Percentiles rank a stretch among this genome's conserved stretches.
phyloP scores from a whole-genome alignment of 805 yeast species.

The Candida germanica region DNA sequence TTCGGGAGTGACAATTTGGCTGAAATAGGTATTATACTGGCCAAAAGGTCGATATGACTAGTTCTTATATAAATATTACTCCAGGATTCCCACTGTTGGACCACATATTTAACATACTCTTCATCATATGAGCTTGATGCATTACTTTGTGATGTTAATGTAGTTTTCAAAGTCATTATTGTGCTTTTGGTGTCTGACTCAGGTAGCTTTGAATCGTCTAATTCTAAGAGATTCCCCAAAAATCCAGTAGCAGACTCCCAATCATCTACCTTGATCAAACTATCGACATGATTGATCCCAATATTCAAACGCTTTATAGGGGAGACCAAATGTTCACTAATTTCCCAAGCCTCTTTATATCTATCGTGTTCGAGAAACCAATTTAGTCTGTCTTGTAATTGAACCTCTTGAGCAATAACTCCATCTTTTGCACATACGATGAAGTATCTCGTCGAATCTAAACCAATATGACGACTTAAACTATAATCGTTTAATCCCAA shows the following conservation, averaged over 20 bases:
- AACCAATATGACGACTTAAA: conserved; percentile 51
- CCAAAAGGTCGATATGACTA: conserved; percentile 44
- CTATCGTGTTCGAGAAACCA: conserved; percentile 64
- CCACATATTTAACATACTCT: conserved; percentile 20
- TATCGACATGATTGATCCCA: conserved; percentile 57
- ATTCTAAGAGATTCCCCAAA: conserved; percentile 26
- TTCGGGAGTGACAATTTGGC: conserved; percentile 31
- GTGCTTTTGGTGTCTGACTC: conserved; percentile 33
- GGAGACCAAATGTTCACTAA: conserved; percentile 57
- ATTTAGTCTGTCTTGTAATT: conserved; percentile 60
- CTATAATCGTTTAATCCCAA: conserved; percentile 81
- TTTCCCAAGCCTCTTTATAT: conserved; percentile 74
- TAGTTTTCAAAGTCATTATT: conserved; percentile 17
- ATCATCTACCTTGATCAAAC: conserved; percentile 36
- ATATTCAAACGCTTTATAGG: conserved; percentile 50
- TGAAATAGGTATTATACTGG: conserved; percentile 53
- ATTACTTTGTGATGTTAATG: conserved; percentile 8
- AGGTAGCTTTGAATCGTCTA: conserved; percentile 20
- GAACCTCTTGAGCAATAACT: conserved; percentile 70
- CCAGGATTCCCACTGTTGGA: conserved; percentile 64
- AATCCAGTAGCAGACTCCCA: conserved; percentile 60
- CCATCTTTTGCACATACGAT: conserved; percentile 81
- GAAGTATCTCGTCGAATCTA: conserved; percentile 47
- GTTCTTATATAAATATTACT: conserved; percentile 49
- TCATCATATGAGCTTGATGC: conserved; percentile 18